Percentiles rank a stretch among this genome's conserved stretches.
Evolutionary conservation across 768 basidiomycete species (phyloP).

Genomic region (Terana coerulea): DNA sequence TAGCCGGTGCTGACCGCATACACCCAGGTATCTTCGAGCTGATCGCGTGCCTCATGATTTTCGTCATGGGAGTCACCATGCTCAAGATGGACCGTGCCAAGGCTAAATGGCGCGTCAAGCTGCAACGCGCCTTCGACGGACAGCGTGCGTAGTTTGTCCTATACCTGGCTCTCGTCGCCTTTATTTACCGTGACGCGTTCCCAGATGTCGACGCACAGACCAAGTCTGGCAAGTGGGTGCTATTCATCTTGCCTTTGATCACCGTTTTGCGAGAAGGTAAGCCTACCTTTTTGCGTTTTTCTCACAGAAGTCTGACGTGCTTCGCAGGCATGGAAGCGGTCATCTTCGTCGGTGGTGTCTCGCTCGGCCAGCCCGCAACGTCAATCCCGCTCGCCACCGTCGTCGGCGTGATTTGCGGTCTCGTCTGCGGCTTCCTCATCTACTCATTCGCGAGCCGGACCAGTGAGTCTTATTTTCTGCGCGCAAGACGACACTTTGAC

Average conservation of each 20-base stretch:
- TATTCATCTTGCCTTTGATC: slow-evolving; percentile 87
- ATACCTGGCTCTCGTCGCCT: not conserved
- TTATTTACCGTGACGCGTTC: not conserved
- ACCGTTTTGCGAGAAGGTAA: slow-evolving; percentile 90
- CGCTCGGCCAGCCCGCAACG: slow-evolving; percentile 75
- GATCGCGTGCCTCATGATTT: slow-evolving; percentile 77
- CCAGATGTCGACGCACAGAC: slow-evolving; percentile 45
- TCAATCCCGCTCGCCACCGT: slow-evolving; percentile 91
- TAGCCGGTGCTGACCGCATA: not conserved
- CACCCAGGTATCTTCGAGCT: slow-evolving; percentile 61
- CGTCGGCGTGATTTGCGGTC: slow-evolving; percentile 75
- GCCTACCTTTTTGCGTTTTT: not conserved
- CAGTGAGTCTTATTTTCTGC: slow-evolving; percentile 38
- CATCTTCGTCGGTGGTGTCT: slow-evolving; percentile 91
- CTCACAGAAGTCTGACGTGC: not conserved
- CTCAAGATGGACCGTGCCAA: slow-evolving; percentile 93
- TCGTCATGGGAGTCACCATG: slow-evolving; percentile 92
- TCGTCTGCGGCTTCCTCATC: slow-evolving; percentile 69
- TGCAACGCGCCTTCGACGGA: slow-evolving; percentile 70
- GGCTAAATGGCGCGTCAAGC: slow-evolving; percentile 92
- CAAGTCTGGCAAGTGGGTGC: slow-evolving; percentile 71
- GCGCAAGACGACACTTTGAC: not conserved
- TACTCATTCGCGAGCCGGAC: slow-evolving; percentile 77
- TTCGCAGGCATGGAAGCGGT: slow-evolving; percentile 77
- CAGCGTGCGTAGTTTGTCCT: slow-evolving; percentile 37